phyloP scores from a whole-genome alignment of 2,329 filamentous ascomycete species.

The Aspergillus transmontanensis region DNA sequence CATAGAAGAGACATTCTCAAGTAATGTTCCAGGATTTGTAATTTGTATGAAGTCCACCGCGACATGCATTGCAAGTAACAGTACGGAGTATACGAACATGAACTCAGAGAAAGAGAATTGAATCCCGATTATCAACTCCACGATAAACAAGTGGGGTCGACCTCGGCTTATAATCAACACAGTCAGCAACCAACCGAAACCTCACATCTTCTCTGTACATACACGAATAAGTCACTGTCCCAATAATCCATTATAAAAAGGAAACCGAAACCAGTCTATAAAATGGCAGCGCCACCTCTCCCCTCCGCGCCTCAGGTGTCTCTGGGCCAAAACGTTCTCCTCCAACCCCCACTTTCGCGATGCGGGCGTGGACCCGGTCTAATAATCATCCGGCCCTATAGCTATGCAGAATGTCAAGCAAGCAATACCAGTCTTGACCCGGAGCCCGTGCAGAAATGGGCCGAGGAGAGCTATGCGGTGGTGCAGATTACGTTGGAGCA shows the following conservation, averaged over 20 bases:
- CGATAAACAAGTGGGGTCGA: not conserved
- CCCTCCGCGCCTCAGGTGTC: not conserved
- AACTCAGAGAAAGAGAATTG: not conserved
- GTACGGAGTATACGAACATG: not conserved
- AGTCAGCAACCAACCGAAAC: not conserved
- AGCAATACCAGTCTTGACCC: slow-evolving; percentile 52
- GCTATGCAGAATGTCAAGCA: slow-evolving; percentile 26
- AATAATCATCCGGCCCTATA: slow-evolving; percentile 46
- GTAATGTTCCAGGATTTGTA: not conserved
- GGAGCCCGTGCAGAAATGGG: slow-evolving; percentile 66
- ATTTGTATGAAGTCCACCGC: not conserved
- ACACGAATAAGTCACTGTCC: not conserved
- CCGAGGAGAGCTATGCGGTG: slow-evolving; percentile 69
- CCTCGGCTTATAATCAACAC: not conserved
- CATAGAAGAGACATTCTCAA: not conserved
- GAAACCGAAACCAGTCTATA: not conserved
- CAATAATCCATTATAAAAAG: not conserved
- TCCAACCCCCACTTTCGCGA: slow-evolving; percentile 52
- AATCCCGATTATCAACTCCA: not conserved
- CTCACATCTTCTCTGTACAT: not conserved
- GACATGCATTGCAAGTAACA: not conserved
- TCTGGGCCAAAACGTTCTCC: slow-evolving; percentile 8
- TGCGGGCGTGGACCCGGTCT: slow-evolving; percentile 53
- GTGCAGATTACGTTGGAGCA: slow-evolving; percentile 50
- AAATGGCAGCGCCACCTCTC: not conserved